Conservation (phyloP, 2,329 filamentous ascomycete genomes). For the Cadophora sp. region DNA sequence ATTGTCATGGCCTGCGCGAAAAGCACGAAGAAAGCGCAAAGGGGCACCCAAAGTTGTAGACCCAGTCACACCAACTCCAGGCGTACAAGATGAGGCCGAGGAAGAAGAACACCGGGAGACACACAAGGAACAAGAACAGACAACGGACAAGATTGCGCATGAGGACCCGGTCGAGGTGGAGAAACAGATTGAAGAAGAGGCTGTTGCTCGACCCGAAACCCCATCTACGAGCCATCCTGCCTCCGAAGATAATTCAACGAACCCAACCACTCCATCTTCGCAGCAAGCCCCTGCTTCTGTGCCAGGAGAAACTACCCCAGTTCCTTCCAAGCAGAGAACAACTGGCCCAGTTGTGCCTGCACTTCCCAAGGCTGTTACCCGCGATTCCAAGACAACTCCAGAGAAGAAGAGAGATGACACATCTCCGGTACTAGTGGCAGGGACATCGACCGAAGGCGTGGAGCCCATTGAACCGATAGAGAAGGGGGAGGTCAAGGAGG, state of each 20-base stretch:
- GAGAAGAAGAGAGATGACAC: conserved; percentile 29
- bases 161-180: background rate
- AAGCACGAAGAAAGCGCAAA: conserved; percentile 53
- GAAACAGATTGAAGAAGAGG: conserved; percentile 26
- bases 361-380: conserved; percentile 49
- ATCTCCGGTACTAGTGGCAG: conserved; percentile 29
- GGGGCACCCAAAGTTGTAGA: conserved; percentile 38
- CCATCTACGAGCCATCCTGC: conserved; percentile 50
- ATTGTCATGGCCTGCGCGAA: conserved; percentile 55
- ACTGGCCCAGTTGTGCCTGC: conserved; percentile 54
- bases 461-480: conserved; percentile 18
- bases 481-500: conserved; percentile 45
- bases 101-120: conserved; percentile 19
- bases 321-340: conserved; percentile 46
- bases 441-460: conserved; percentile 10
- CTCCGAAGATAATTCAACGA: conserved; percentile 53
- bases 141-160: conserved; percentile 17
- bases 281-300: conserved; percentile 31
- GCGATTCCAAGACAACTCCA: conserved; percentile 27
- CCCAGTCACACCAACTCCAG: background rate
- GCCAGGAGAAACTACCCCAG: conserved; percentile 38
- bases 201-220: conserved; percentile 54
- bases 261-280: conserved; percentile 61
- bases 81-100: background rate
- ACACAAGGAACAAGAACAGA: conserved; percentile 36